Conservation (phyloP, 2,329 filamentous ascomycete genomes). For the Hysterium pulicare region DNA sequence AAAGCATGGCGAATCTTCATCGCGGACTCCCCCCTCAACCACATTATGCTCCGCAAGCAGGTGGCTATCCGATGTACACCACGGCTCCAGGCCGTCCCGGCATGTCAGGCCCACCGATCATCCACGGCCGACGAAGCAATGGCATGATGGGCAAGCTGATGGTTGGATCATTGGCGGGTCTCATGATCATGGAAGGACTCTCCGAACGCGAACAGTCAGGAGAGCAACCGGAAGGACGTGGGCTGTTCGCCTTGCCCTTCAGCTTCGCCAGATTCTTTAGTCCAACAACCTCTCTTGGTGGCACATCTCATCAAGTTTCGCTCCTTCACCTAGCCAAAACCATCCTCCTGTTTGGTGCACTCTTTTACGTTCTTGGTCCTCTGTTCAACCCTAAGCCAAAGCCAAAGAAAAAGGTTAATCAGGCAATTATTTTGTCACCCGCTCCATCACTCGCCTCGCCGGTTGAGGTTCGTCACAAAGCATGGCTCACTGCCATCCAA, state of each 20-base stretch:
- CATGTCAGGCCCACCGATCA: constrained; percentile 27
- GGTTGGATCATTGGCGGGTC: constrained; percentile 84
- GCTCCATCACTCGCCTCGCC: constrained; percentile 75
- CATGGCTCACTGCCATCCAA: constrained; percentile 91
- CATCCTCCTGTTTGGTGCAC: constrained; percentile 49
- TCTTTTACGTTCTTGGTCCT: constrained; percentile 56
- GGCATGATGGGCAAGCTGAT: constrained; percentile 72
- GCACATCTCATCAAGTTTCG: constrained; percentile 19
- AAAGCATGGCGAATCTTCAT: constrained; percentile 39
- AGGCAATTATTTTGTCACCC: constrained; percentile 38
- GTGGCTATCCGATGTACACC: constrained; percentile 31
- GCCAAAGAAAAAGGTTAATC: constrained; percentile 47
- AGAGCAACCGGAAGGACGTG: constrained; percentile 37
- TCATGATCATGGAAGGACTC: constrained; percentile 87
- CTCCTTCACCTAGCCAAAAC: constrained; percentile 49
- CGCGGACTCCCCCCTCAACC: constrained; percentile 34
- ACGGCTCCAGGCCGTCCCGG: constrained; percentile 19
- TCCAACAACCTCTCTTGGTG: constrained; percentile 30
- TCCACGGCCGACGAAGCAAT: constrained; percentile 43
- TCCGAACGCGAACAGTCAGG: constrained; percentile 59
- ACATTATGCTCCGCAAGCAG: constrained; percentile 30
- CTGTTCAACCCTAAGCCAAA: constrained; percentile 57
- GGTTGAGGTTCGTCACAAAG: constrained; percentile 79
- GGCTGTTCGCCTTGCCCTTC: constrained; percentile 43
- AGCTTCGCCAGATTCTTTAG: constrained; percentile 27